Base-by-base conservation (phyloP, 495 filamentous ascomycete genomes). In the Lentithecium fluviatile region DNA sequence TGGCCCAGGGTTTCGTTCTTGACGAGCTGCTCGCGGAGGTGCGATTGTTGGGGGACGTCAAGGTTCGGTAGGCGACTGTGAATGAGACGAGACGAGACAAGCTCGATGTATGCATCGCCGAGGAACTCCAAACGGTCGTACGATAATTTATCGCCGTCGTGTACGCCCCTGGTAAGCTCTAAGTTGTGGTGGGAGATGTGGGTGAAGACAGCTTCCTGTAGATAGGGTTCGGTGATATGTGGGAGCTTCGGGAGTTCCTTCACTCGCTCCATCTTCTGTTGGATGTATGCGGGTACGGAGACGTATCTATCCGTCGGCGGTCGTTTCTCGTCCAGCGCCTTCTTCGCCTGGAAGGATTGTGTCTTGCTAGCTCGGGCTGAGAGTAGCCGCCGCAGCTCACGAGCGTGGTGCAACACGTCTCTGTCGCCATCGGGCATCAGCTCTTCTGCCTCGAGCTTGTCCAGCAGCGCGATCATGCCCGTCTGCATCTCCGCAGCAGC, bases 1-100 rank as follows among this genome's bases (percentile, higher is more conserved):
- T 74, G 72, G 7, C 85, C 79, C 0, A 95, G 77, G 0, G 87
- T 93, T 51, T 85, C 78, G 68, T 96, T 96, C 63, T 87, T 90
- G 25, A 95, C 81, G 4, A 75, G 65, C 32, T 54, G 24, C 43
- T 76, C 69, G 21, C 74, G 71, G 7, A 72, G 53, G 26, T 70
- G 56, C 0, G 64, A 46, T 24, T 69, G 59, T 46, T 68, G 57
- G 2, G 63, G 62, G 0, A 56, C 38, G 6, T 68, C 60, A 8
- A 73, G 45, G 53, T 70, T 51, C n/a, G 69, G 60, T 59, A 70
- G 74, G 60, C 65, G 69, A 20, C 25, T 19, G 67, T 66, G 70
- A 25, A 73, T 58, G 20, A 74, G 38, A 29, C 73, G 69, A 15
- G 56, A 60, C 6, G 71, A 59, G 50, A 74, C 64, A 54, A 71